Conservation (phyloP, 2,329 filamentous ascomycete genomes). For the Phaeosphaeriaceae sp. region DNA sequence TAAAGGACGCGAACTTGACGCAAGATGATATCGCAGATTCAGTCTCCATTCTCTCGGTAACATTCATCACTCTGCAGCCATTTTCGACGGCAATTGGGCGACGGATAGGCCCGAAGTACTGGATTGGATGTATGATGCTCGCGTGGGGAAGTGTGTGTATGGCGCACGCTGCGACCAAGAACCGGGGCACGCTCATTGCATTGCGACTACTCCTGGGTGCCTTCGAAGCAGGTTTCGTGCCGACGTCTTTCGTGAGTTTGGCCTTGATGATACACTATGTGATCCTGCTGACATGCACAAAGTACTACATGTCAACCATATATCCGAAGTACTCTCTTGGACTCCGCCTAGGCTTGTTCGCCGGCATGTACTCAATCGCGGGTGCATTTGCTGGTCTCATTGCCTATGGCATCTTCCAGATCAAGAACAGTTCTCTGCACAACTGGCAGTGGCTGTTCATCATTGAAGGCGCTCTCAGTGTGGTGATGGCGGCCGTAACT, state of each 20-base stretch:
- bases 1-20: neutral
- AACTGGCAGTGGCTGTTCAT: constrained; percentile 3
- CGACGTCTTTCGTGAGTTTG: constrained; percentile 1
- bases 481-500: neutral
- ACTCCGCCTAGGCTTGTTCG: neutral
- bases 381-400: constrained; percentile 1
- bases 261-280: neutral
- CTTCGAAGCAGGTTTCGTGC: neutral
- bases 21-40: constrained; percentile 3
- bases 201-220: constrained; percentile 1
- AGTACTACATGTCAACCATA: constrained; percentile 1
- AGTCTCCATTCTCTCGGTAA: neutral
- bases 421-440: neutral
- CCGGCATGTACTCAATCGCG: neutral
- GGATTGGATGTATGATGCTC: constrained; percentile 1
- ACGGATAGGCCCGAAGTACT: neutral
- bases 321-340: neutral
- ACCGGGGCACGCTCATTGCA: neutral
- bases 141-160: constrained; percentile 1
- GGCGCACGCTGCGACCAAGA: constrained; percentile 1
- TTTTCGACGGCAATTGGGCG: constrained; percentile 1
- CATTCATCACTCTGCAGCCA: neutral
- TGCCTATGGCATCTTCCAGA: neutral
- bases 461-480: neutral
- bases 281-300: neutral